A percentile compares a stretch with the other conserved stretches of the same genome.
Conservation (phyloP, 2,329 filamentous ascomycete species). For the Pseudogymnoascus sp. region DNA sequence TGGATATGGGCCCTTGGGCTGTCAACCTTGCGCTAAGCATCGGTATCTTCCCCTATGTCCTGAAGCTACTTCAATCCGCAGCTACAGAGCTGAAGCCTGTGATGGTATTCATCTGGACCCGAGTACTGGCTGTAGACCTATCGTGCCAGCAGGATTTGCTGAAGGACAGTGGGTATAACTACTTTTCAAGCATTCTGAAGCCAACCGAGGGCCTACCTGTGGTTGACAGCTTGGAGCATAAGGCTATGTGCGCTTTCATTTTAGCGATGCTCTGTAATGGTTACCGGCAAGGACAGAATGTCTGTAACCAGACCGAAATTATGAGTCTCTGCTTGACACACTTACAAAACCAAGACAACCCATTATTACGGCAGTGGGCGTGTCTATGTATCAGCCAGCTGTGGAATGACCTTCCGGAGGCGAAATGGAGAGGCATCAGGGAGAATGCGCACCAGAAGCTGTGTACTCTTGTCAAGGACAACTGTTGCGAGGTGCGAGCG, state of each 20-base stretch:
- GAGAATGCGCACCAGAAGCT: slow-evolving; percentile 78
- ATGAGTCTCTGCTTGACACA: slow-evolving; percentile 82
- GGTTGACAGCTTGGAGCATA: slow-evolving; percentile 84
- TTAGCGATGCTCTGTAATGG: slow-evolving; percentile 94
- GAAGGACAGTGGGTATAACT: slow-evolving; percentile 95
- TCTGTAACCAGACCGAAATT: slow-evolving; percentile 83
- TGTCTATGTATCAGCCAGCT: slow-evolving; percentile 92
- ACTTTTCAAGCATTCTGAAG: slow-evolving; percentile 89
- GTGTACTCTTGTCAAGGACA: slow-evolving; percentile 72
- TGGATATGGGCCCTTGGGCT: slow-evolving; percentile 94
- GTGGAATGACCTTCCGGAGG: slow-evolving; percentile 84
- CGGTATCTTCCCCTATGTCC: slow-evolving; percentile 97
- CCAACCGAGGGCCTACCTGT: slow-evolving; percentile 76
- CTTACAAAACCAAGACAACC: slow-evolving; percentile 77
- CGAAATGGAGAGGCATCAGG: slow-evolving; percentile 91
- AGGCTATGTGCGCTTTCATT: slow-evolving; percentile 98
- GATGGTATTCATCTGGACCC: slow-evolving; percentile 99
- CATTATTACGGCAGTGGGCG: slow-evolving; percentile 86
- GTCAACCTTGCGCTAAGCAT: slow-evolving; percentile 97
- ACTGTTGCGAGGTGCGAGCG: slow-evolving; percentile 84
- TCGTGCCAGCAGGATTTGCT: slow-evolving; percentile 88
- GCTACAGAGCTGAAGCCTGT: slow-evolving; percentile 92
- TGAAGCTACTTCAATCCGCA: slow-evolving; percentile 92
- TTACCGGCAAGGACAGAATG: slow-evolving; percentile 83
- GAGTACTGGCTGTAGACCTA: slow-evolving; percentile 89